Conservation (phyloP, 2,329 filamentous ascomycete species). For the Scedosporium apiospermum region DNA sequence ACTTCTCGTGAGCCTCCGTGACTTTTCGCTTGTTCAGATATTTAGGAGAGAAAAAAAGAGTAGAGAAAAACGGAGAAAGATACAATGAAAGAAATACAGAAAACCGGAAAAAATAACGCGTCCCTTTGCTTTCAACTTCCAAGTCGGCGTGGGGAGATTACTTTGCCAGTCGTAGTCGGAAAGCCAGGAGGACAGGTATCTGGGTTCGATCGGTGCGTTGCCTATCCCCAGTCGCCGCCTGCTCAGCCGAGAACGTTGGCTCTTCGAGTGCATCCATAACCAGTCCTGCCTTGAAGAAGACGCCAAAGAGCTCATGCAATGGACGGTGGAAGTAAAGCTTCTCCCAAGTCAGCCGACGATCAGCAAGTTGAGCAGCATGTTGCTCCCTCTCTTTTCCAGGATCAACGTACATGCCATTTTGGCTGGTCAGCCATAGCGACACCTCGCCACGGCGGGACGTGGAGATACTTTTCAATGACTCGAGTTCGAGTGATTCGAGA, state of each 20-base stretch:
- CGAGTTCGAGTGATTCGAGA: slow-evolving; percentile 24
- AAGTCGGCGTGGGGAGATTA: too few relatives aligned
- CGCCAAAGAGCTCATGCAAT: slow-evolving; percentile 30
- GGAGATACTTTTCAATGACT: slow-evolving; percentile 30
- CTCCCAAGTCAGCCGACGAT: background rate
- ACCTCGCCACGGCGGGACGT: slow-evolving; percentile 27
- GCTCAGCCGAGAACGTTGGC: slow-evolving; percentile 30
- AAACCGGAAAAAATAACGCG: too few relatives aligned
- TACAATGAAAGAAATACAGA: too few relatives aligned
- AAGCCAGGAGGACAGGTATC: background rate
- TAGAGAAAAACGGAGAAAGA: too few relatives aligned
- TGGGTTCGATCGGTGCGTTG: background rate
- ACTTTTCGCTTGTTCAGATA: too few relatives aligned
- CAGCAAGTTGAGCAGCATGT: background rate
- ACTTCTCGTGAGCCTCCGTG: too few relatives aligned
- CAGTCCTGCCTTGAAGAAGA: slow-evolving; percentile 31
- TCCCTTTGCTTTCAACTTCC: background rate
- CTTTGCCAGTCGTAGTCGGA: background rate
- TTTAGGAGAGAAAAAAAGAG: too few relatives aligned
- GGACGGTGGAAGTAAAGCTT: slow-evolving; percentile 34
- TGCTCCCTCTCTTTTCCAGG: background rate
- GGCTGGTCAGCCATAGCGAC: slow-evolving; percentile 25
- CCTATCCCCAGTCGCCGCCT: slow-evolving; percentile 8
- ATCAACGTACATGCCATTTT: slow-evolving; percentile 20
- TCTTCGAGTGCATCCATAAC: slow-evolving; percentile 37